Evolutionary conservation across 192 early-diverging fungal species (phyloP).

Genomic region (Coemansia sp.): DNA sequence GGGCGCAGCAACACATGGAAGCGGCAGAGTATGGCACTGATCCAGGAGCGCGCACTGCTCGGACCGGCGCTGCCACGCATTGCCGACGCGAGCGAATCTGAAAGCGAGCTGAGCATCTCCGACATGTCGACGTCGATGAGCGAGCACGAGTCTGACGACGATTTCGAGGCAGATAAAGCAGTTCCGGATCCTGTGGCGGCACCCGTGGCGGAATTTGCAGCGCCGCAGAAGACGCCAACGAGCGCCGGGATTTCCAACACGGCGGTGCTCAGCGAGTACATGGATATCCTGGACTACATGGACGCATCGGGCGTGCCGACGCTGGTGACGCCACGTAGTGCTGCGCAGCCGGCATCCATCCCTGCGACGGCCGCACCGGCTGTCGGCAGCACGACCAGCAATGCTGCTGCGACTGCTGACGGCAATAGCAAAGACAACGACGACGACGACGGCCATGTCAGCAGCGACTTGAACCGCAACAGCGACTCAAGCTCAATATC

Average conservation of each 20-base stretch:
- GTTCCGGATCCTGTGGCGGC: background rate
- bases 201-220: background rate
- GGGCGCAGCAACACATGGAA: conserved; percentile 47
- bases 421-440: background rate
- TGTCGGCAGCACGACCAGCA: background rate
- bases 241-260: conserved; percentile 6
- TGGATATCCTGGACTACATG: conserved; percentile 47
- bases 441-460: conserved; percentile 43
- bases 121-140: conserved; percentile 5
- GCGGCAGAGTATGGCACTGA: conserved; percentile 29
- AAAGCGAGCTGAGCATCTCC: conserved; percentile 7
- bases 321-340: no score
- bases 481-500: conserved; percentile 25
- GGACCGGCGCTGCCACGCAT: conserved; percentile 36
- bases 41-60: conserved; percentile 33
- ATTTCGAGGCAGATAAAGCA: background rate
- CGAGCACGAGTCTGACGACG: background rate
- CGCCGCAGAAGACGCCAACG: conserved; percentile 1
- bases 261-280: conserved; percentile 31
- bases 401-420: background rate
- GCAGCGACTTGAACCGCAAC: conserved; percentile 46
- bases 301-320: conserved; percentile 4
- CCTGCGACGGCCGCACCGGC: no score
- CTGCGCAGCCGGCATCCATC: no score
- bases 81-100: conserved; percentile 17